phyloP scores from a whole-genome alignment of 129 eudicot species.

The Chrysanthemum seticuspe region DNA sequence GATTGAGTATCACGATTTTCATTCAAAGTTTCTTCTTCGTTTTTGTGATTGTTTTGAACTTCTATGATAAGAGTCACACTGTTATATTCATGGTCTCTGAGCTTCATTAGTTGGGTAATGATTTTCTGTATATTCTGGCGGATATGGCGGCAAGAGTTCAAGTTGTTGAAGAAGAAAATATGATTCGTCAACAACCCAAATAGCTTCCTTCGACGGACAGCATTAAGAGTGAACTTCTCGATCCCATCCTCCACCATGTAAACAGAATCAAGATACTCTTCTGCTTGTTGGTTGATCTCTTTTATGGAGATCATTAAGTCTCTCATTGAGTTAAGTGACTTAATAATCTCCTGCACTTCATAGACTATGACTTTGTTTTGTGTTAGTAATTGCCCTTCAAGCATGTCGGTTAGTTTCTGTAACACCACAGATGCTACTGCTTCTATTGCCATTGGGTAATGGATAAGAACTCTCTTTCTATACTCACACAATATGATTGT shows the following conservation, averaged over 20 bases:
- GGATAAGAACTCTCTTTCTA: not conserved
- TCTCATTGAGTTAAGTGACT: constrained; percentile 28
- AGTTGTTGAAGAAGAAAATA: constrained; percentile 35
- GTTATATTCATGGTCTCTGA: not conserved
- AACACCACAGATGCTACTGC: constrained; percentile 38
- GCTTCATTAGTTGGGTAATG: constrained; percentile 12
- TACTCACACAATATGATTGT: not conserved
- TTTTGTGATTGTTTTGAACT: not conserved
- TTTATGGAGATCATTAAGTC: constrained; percentile 17
- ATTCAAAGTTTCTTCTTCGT: constrained; percentile 10
- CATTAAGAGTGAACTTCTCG: constrained; percentile 33
- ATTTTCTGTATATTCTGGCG: constrained; percentile 29
- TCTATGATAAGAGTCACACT: not conserved
- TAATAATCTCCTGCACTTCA: constrained; percentile 31
- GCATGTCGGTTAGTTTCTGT: constrained; percentile 41
- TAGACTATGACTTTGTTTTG: constrained; percentile 30
- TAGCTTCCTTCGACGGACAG: constrained; percentile 34
- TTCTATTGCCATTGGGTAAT: constrained; percentile 34
- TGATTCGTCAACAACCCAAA: constrained; percentile 34
- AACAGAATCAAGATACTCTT: constrained; percentile 25
- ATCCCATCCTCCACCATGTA: constrained; percentile 41
- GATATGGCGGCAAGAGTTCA: constrained; percentile 36
- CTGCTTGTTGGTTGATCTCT: not conserved
- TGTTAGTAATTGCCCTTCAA: constrained; percentile 26
- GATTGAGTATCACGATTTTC: not conserved